Base-by-base conservation (phyloP, 140 eudicot genomes). In the Anethum foeniculum region DNA sequence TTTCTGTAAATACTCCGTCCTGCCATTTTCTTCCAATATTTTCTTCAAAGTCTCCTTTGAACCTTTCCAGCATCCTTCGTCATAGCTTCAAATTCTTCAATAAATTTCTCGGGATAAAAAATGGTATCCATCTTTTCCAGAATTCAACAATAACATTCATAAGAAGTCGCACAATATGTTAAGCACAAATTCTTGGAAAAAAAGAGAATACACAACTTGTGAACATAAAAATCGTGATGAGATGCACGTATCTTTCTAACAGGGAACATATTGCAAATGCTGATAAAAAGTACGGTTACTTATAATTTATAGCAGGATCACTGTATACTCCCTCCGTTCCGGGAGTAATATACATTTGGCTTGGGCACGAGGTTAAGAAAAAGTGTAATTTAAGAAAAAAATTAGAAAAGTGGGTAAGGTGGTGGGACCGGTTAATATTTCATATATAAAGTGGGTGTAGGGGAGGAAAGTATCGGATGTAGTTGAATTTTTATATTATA, bases 51-150 rank as follows among this genome's bases (percentile, higher is more conserved):
- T 91, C 71, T 90, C 97, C 11, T 75, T 60, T 95, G 97, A 80
- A 92, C 88, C 80, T 87, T 85, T 81, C 82, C 94, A 7, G 97
- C 99, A 79, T 95, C 86, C 81, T 47, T 89, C 0, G 97, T 83
- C 69, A 92, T 49, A 68, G 80, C 79, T 84, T 92, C 99, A 51
- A 95, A 95, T 79, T 95, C 93, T 16, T 85, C 86, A 1, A 95
- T 86, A 28, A 88, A 84, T 44, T 85, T 80, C 76, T 88, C 90
- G 1, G 87, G 83, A 54, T 91, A 79, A 80, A 93, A 86, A 15
- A 30, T 67, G 36, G 82, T 77, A 25, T 84, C 94, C 84, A 84
- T 82, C 84, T 88, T 85, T 79, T 87, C 91, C 91, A 88, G n/a
- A n/a, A n/a, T n/a, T n/a, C n/a, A n/a, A n/a, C n/a, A n/a, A n/a